Percentiles rank a stretch among this genome's conserved stretches.
These are phyloP conservation scores for Leucocoprinus sp. DNA, from an alignment of 768 basidiomycete genomes.

Conservation along the genomic window DNA sequence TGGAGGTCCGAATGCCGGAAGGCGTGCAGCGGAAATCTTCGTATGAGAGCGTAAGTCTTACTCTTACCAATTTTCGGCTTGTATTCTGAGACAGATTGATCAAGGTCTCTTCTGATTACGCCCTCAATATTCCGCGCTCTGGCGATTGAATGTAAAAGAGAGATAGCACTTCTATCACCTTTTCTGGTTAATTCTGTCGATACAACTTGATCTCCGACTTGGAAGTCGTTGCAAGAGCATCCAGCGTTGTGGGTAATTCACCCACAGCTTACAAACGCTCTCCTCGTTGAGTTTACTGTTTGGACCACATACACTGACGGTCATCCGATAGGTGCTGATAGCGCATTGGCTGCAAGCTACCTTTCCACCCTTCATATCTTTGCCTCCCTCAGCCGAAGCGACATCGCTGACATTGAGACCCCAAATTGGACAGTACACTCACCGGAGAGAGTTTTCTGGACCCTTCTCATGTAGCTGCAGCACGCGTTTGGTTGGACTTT, in stretches of 20 bases:
- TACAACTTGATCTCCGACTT: constrained; percentile 54
- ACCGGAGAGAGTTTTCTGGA: not conserved
- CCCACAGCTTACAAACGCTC: not conserved
- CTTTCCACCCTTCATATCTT: constrained; percentile 60
- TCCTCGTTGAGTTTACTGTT: constrained; percentile 66
- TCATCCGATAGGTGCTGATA: constrained; percentile 72
- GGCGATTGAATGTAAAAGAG: constrained; percentile 80
- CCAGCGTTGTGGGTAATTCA: constrained; percentile 66
- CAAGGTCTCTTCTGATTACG: constrained; percentile 73
- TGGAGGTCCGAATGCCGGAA: constrained; percentile 61
- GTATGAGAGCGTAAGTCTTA: constrained; percentile 66
- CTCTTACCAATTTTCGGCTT: not conserved
- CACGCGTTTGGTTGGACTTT: constrained; percentile 78
- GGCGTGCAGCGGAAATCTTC: constrained; percentile 66
- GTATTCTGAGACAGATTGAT: constrained; percentile 7
- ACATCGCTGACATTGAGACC: constrained; percentile 55
- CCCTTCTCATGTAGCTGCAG: constrained; percentile 29
- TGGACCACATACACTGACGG: constrained; percentile 93
- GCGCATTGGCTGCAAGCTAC: constrained; percentile 60
- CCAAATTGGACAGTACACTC: constrained; percentile 52
- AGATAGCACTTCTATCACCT: constrained; percentile 67
- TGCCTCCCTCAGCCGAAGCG: constrained; percentile 46
- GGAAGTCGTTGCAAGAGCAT: constrained; percentile 69
- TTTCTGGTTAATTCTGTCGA: constrained; percentile 62
- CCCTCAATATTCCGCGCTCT: constrained; percentile 75